Percentiles rank a stretch among this genome's conserved stretches.
phyloP scores from a whole-genome alignment of 306 rosid genomes.

The Cicer cuneatum region DNA sequence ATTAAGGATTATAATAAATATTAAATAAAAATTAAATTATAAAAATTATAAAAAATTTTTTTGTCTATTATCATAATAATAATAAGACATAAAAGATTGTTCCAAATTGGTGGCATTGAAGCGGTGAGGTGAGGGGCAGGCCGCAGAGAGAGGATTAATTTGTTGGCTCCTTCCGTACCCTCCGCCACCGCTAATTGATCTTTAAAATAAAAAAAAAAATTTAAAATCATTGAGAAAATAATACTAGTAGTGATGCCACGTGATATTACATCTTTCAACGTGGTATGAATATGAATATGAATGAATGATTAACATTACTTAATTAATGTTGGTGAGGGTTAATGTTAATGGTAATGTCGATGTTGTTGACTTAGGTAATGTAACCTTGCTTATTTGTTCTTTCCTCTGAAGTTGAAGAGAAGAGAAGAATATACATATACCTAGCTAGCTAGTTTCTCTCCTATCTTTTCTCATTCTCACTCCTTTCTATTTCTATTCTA shows the following conservation, averaged over 20 bases:
- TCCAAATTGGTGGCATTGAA: too few species aligned
- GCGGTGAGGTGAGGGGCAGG: neutral
- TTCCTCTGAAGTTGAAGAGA: neutral
- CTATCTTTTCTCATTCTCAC: neutral
- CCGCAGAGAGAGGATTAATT: neutral
- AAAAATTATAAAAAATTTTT: too few species aligned
- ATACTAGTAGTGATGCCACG: neutral
- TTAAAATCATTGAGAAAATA: neutral
- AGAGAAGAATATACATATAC: too few species aligned
- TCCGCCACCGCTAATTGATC: slow-evolving; percentile 21
- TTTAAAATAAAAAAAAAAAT: neutral
- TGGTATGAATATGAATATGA: too few species aligned
- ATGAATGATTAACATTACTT: too few species aligned
- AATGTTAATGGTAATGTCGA: too few species aligned
- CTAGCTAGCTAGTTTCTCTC: neutral
- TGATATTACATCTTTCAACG: neutral
- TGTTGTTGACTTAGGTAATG: neutral
- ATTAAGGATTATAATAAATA: too few species aligned
- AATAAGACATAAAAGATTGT: too few species aligned
- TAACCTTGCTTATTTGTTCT: neutral
- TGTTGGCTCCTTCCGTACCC: neutral
- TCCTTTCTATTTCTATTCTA: neutral
- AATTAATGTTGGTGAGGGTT: too few species aligned
- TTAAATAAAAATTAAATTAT: too few species aligned
- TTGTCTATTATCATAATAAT: too few species aligned